Evolutionary conservation across 176 grass and related monocot genomes (phyloP).

Genomic region (Aegilops bicornis): DNA sequence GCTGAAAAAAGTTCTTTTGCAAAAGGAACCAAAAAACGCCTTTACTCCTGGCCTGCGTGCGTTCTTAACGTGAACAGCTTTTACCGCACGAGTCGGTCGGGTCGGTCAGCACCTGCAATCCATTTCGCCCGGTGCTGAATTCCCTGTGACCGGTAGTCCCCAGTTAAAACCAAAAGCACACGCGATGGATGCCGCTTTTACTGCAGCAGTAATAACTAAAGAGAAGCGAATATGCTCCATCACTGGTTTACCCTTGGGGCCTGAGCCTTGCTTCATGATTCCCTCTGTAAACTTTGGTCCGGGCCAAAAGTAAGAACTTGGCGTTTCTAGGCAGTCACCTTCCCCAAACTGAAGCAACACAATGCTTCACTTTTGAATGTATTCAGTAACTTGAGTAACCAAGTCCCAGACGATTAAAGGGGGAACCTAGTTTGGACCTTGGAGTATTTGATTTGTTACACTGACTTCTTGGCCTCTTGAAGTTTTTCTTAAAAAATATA

Average conservation of each 20-base stretch:
- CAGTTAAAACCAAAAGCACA: slow-evolving; percentile 22
- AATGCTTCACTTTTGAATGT: background rate
- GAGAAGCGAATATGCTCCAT: slow-evolving; percentile 32
- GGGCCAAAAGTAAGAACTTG: background rate
- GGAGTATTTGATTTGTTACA: background rate
- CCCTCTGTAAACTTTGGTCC: background rate
- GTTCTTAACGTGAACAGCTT: slow-evolving; percentile 49
- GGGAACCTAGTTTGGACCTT: background rate
- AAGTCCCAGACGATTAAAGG: background rate
- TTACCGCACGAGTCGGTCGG: slow-evolving; percentile 32
- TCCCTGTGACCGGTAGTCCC: background rate
- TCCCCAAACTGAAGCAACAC: background rate
- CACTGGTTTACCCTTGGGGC: background rate
- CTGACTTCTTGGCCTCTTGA: too few species aligned
- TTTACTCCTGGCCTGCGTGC: slow-evolving; percentile 37
- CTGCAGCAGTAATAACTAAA: slow-evolving; percentile 6
- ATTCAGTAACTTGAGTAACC: too few species aligned
- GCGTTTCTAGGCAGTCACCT: background rate
- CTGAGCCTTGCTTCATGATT: background rate
- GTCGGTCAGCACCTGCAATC: slow-evolving; percentile 27
- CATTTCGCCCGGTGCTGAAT: slow-evolving; percentile 39
- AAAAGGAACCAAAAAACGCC: slow-evolving; percentile 62
- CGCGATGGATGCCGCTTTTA: background rate
- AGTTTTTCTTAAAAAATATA: too few species aligned
- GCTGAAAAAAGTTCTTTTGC: slow-evolving; percentile 1